Evolutionary conservation across 169 alveolate genomes (phyloP).

Genomic region (Babesia bigemina): DNA sequence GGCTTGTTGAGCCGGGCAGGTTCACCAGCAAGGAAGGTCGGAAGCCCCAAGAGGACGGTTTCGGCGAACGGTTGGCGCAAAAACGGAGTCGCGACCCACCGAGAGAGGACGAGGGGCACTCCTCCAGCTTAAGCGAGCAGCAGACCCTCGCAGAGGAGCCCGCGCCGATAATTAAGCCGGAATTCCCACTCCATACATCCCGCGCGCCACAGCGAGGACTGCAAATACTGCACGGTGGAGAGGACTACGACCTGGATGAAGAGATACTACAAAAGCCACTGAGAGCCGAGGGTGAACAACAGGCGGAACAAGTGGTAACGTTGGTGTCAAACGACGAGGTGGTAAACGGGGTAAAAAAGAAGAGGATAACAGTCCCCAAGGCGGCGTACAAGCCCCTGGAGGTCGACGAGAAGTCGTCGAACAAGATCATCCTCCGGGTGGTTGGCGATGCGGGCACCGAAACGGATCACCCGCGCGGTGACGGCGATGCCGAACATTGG

Average conservation of each 20-base stretch:
- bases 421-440: constrained; percentile 31
- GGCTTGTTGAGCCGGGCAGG: constrained; percentile 61
- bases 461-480: background rate
- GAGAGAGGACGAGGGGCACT: background rate
- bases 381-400: constrained; percentile 37
- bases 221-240: background rate
- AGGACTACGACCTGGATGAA: background rate
- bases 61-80: background rate
- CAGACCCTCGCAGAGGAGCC: background rate
- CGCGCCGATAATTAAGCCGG: background rate
- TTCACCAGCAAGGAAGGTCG: background rate
- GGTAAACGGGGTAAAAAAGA: constrained; percentile 41
- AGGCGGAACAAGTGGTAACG: constrained; percentile 22
- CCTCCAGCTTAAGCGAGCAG: background rate
- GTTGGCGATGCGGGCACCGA: constrained; percentile 40
- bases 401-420: constrained; percentile 6
- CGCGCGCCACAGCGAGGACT: background rate
- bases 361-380: constrained; percentile 46
- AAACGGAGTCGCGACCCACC: background rate
- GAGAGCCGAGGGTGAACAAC: background rate
- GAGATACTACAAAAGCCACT: background rate
- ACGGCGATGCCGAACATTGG: constrained; percentile 28
- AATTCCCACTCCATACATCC: background rate
- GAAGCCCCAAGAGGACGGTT: background rate
- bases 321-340: constrained; percentile 25